These are phyloP conservation scores for Phytophthora chlamydospora DNA, from an alignment of 352 stramenopile genomes.

Conservation along the genomic window DNA sequence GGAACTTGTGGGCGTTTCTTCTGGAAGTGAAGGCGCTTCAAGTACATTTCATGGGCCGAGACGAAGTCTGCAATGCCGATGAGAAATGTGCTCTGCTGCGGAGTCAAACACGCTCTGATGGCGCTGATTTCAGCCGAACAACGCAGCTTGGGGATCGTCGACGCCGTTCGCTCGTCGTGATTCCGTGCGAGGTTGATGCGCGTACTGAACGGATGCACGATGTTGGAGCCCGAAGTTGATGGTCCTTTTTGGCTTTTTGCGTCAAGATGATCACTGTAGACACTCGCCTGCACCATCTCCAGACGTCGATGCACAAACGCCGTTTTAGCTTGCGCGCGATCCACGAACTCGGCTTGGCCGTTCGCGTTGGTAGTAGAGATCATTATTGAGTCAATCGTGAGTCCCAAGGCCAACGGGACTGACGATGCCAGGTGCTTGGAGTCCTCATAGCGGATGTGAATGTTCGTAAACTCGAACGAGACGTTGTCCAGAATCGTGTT, in stretches of 20 bases:
- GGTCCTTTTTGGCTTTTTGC: constrained; percentile 14
- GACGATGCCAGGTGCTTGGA: constrained; percentile 64
- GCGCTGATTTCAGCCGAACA: constrained; percentile 75
- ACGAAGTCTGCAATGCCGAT: constrained; percentile 81
- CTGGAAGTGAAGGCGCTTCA: constrained; percentile 82
- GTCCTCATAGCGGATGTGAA: constrained; percentile 87
- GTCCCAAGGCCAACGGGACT: constrained; percentile 63
- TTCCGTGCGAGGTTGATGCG: constrained; percentile 82
- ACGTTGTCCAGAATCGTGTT: constrained; percentile 88
- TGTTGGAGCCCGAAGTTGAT: constrained; percentile 48
- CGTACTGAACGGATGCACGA: constrained; percentile 78
- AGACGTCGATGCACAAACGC: constrained; percentile 83
- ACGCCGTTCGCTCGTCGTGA: constrained; percentile 68
- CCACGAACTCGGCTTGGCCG: constrained; percentile 78
- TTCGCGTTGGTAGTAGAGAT: constrained; percentile 83
- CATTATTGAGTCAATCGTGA: constrained; percentile 80
- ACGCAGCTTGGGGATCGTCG: constrained; percentile 73
- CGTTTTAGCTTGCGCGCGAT: constrained; percentile 76
- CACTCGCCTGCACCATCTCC: constrained; percentile 57
- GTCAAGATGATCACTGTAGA: constrained; percentile 71
- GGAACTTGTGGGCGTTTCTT: constrained; percentile 62
- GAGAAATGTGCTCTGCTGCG: constrained; percentile 79
- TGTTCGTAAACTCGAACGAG: constrained; percentile 80
- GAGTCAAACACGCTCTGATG: constrained; percentile 67
- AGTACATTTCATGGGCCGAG: constrained; percentile 80